A percentile compares a stretch with the other conserved stretches of the same genome.
Evolutionary conservation across 1,139 yeast genomes (phyloP).

Genomic region (Debaryomycetaceae sp.): DNA sequence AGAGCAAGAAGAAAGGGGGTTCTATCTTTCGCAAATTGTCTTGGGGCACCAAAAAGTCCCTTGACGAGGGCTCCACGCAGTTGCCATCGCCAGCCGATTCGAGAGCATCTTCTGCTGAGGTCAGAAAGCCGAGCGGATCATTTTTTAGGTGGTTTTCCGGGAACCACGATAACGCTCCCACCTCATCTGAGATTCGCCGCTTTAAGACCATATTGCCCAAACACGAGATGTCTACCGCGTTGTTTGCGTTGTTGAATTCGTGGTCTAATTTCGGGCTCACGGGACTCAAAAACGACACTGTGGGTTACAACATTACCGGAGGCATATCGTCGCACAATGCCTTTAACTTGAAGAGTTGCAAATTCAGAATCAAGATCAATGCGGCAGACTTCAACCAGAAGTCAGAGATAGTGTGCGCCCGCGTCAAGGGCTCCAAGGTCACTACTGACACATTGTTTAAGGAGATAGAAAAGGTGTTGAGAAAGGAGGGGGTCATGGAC

Average conservation of each 20-base stretch:
- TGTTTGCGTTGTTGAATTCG: slow-evolving; percentile 56
- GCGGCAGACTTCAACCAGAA: slow-evolving; percentile 37
- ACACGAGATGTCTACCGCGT: slow-evolving; percentile 61
- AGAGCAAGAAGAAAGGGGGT: slow-evolving; percentile 33
- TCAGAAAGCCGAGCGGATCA: slow-evolving; percentile 22
- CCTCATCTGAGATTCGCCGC: slow-evolving; percentile 28
- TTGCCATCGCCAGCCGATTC: slow-evolving; percentile 40
- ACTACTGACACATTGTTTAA: slow-evolving; percentile 42
- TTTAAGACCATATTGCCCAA: slow-evolving; percentile 43
- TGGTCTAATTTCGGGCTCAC: slow-evolving; percentile 73
- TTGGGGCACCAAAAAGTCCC: slow-evolving; percentile 43
- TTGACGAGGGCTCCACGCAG: slow-evolving; percentile 22
- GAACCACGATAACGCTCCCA: slow-evolving; percentile 15
- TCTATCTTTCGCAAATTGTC: slow-evolving; percentile 65
- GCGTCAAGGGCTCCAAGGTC: slow-evolving; percentile 41
- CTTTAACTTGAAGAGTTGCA: slow-evolving; percentile 59
- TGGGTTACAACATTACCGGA: slow-evolving; percentile 49
- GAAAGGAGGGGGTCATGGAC: slow-evolving; percentile 45
- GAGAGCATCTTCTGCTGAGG: slow-evolving; percentile 26
- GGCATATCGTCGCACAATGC: slow-evolving; percentile 58
- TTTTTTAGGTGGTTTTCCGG: slow-evolving; percentile 46
- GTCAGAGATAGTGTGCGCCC: slow-evolving; percentile 43
- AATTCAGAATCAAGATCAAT: slow-evolving; percentile 53
- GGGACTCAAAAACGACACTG: slow-evolving; percentile 45
- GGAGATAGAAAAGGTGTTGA: slow-evolving; percentile 44